Base-by-base conservation (phyloP, 2,329 filamentous ascomycete species). In the Colletotrichum liriopes region DNA sequence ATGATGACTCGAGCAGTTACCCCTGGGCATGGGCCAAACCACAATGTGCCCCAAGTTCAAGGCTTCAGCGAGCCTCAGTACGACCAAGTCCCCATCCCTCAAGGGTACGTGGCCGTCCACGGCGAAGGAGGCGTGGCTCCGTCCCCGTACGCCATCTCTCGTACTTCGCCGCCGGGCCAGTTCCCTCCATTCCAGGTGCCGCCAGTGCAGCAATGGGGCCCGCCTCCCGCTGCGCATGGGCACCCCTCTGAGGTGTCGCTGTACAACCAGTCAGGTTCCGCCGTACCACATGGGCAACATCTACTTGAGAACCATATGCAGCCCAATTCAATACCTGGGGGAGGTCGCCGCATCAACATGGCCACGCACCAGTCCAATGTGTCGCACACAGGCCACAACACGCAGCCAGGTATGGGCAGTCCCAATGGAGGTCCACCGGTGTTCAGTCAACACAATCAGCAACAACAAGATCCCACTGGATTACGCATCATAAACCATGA, bases 11-110 rank as follows among this genome's bases (percentile, higher is more conserved):
- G 47, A 54, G 47, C 43, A n/a, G 20, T 65, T 20, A 39, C 54
- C 12, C n/a, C 35, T n/a, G 23, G 29, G 4, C 39, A 43, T 39
- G 47, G 43, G 29, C 55, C 51, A 18, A 43, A 39, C 32, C 26
- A 49, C 45, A 18, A n/a, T 41, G 41, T 32, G 45, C 49, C 61
- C 41, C 45, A 51, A 20, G 18, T 11, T 45, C 66, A 60, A 55
- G 63, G 23, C 45, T 71, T 61, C 39, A 60, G 37, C 35, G 82
- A 83, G 56, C 82, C 79, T 16, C 77, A 78, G 37, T 85, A 85
- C 47, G 81, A 76, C 3, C 75, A 76, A 16, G 81, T 85, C 1
- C 81, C 83, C 1, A 83, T 84, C 45, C 83, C 83, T 0, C 75
- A 72, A 35, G 78, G 79, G 16, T 85, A 85, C 55, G 68, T 73